Base-by-base conservation (phyloP, 1,284 basidiomycete species). In the Tremellales sp. region DNA sequence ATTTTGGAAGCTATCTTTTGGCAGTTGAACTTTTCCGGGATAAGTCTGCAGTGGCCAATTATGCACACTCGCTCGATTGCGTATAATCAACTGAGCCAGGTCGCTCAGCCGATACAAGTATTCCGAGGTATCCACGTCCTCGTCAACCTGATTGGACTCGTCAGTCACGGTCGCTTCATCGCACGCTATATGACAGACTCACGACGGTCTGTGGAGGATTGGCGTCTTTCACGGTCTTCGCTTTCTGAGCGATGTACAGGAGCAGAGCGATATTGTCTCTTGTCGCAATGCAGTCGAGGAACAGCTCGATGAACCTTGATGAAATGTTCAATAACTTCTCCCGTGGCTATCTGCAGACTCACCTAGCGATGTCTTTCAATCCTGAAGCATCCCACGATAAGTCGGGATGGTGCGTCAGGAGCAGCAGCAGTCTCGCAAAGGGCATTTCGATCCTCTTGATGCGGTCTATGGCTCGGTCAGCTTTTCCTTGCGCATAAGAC, bases 341-440 rank as follows among this genome's bases (percentile, higher is more conserved):
- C 31, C 35, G 19, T 28, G 36, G n/a, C 7, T 13, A 16, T 8
- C 4, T 18, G 16, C 42, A 28, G 9, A 63, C 79, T 43, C 63
- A 86, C 84, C 83, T 86, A 4, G 84, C 81, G 56, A 86, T 81
- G 53, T 86, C 85, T 36, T 81, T 76, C 24, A 90, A 67, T 59
- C 61, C 42, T 57, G 50, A 39, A 48, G 51, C 22, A 13, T 45
- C 35, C 54, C 50, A 56, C n/a, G 75, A 77, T 61, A 92, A 91
- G 70, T 98, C 94, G 2, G 94, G 93, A 71, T 98, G 94, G 65
- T 95, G 91, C 0, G 92, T 87, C 2, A 98, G 76, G 1, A 94
- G 70, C 63, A 93, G 87, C 5, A 98, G 76, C 13, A 97, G 73
- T 4, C 92, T 83, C 26, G 92, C 81, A 58, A 97, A 87, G 1